Base-by-base conservation (phyloP, 768 basidiomycete species). In the Terana coerulea region DNA sequence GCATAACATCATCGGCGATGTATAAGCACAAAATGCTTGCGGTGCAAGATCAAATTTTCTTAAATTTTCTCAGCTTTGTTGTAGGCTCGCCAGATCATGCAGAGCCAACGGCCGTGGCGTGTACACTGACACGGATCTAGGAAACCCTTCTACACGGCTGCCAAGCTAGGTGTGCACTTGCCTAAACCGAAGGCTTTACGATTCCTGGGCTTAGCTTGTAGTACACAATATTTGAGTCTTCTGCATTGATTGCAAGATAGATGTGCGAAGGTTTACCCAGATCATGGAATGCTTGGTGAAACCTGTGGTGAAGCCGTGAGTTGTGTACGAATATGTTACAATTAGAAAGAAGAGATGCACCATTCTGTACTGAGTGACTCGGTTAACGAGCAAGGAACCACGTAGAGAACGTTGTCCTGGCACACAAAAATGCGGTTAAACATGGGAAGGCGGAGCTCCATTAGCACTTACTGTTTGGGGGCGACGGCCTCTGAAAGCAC, bases 201-300 rank as follows among this genome's bases (percentile, higher is more conserved):
- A 91, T 86, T 49, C 88, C 89, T 44, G 76, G 74, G 61, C 83
- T 85, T 53, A 91, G 74, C 60, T 87, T 88, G 68, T 91, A 91
- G 66, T 91, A 91, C 46, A 91, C 89, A 40, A 86, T 84, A 8
- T 89, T 90, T 10, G 89, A 83, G 59, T 91, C 89, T 45, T 86
- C 81, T 0, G 84, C 78, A 37, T 81, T 83, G 50, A 91, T 84
- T 11, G 84, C 89, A 26, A 91, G 65, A 59, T 79, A 85, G 41
- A 91, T 66, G 47, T 79, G 72, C 33, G 72, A 64, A 11, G 75
- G 75, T 39, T 69, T 67, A 6, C 66, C 67, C 11, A 88, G 69
- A 11, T 69, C 71, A 6, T 65, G 59, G 64, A 89, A 90, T 2
- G 83, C 80, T 21, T 73, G 67, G 48, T 72, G 71, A 5, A 88